Percentiles rank a stretch among this genome's conserved stretches.
phyloP scores from a whole-genome alignment of 768 basidiomycete genomes.

The Gymnopilus junonius region DNA sequence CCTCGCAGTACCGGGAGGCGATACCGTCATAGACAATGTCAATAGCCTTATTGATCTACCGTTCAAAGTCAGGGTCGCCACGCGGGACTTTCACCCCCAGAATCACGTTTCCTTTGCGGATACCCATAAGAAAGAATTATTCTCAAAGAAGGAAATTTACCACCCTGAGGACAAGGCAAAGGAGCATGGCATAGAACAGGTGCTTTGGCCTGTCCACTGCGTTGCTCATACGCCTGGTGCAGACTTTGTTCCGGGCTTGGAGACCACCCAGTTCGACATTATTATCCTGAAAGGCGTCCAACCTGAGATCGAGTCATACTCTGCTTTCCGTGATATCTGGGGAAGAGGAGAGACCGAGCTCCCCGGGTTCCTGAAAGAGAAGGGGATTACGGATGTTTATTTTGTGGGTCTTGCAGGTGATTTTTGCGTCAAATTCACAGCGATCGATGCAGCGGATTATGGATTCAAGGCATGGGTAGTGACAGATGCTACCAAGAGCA shows the following conservation, averaged over 20 bases:
- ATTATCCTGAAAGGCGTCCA: slow-evolving; percentile 61
- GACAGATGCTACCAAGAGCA: slow-evolving; percentile 52
- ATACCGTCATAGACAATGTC: slow-evolving; percentile 58
- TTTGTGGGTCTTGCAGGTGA: slow-evolving; percentile 77
- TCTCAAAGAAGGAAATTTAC: slow-evolving; percentile 46
- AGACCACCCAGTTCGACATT: slow-evolving; percentile 41
- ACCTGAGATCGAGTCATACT: slow-evolving; percentile 72
- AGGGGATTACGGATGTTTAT: slow-evolving; percentile 59
- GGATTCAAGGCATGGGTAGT: slow-evolving; percentile 57
- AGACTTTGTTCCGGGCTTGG: slow-evolving; percentile 61
- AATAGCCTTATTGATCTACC: slow-evolving; percentile 61
- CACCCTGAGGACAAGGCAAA: slow-evolving; percentile 41
- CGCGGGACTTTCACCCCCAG: slow-evolving; percentile 62
- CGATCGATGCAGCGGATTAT: slow-evolving; percentile 54
- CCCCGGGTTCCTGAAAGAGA: slow-evolving; percentile 41
- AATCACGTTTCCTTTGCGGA: slow-evolving; percentile 73
- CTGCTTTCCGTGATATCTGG: slow-evolving; percentile 74
- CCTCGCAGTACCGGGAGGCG: slow-evolving; percentile 69
- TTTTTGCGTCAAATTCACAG: slow-evolving; percentile 71
- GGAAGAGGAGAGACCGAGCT: slow-evolving; percentile 51
- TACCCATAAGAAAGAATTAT: slow-evolving; percentile 43
- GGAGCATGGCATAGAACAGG: slow-evolving; percentile 46
- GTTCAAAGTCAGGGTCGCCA: slow-evolving; percentile 54
- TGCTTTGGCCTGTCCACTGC: slow-evolving; percentile 85
- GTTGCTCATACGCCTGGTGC: slow-evolving; percentile 62